These are phyloP conservation scores for Lepidopterella palustris DNA, from an alignment of 495 filamentous ascomycete species.

Conservation along the genomic window DNA sequence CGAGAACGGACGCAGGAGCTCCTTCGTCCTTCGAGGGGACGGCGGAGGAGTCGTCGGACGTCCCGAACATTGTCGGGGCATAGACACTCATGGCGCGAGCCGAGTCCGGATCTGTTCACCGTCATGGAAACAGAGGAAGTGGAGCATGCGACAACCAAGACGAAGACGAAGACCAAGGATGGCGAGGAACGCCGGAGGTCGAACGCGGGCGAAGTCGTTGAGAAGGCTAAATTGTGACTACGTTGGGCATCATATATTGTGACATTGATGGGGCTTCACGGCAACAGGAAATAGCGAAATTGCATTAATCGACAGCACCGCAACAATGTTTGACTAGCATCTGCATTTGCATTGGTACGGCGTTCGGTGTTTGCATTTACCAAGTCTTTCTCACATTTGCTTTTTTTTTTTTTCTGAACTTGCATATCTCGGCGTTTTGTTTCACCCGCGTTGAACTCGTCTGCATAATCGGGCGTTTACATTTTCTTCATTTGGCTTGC, in stretches of 20 bases:
- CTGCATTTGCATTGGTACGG: slow-evolving; percentile 18
- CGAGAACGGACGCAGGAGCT: slow-evolving; percentile 33
- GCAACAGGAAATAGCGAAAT: neutral
- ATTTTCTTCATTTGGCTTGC: neutral
- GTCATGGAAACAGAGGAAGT: slow-evolving; percentile 34
- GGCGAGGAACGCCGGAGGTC: slow-evolving; percentile 25
- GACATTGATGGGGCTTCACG: neutral
- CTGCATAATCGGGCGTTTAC: slow-evolving; percentile 4
- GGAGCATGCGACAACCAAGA: slow-evolving; percentile 6
- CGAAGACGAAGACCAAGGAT: slow-evolving; percentile 23
- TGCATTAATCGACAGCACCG: neutral
- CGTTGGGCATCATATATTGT: too few relatives aligned
- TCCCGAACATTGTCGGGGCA: slow-evolving; percentile 34
- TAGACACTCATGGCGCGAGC: slow-evolving; percentile 39
- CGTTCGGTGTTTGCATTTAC: slow-evolving; percentile 8
- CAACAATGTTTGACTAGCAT: neutral
- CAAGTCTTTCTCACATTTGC: neutral
- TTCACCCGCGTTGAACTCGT: neutral
- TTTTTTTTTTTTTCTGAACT: neutral
- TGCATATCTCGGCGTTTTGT: neutral
- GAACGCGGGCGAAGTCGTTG: slow-evolving; percentile 10
- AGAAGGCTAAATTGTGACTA: slow-evolving; percentile 24
- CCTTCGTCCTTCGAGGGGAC: slow-evolving; percentile 4
- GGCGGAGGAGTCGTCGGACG: slow-evolving; percentile 13
- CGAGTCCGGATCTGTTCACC: slow-evolving; percentile 38